phyloP scores from a whole-genome alignment of 2,329 filamentous ascomycete species.

The Nigrospora oryzae region DNA sequence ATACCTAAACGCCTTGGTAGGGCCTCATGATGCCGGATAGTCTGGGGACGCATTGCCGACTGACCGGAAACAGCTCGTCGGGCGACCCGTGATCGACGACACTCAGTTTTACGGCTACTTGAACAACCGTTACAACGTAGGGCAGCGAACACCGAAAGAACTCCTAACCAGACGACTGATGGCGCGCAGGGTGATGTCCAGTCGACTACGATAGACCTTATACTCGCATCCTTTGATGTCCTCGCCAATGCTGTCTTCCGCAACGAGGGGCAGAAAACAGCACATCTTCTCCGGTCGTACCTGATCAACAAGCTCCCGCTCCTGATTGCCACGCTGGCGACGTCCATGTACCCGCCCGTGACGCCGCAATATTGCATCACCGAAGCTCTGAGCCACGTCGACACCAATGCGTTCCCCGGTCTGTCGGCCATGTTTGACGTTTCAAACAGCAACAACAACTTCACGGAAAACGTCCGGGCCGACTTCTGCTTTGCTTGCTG shows the following conservation, averaged over 20 bases:
- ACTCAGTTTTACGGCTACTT: constrained; percentile 69
- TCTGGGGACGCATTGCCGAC: neutral
- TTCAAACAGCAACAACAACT: constrained; percentile 46
- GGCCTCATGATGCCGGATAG: constrained; percentile 14
- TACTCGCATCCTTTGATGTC: constrained; percentile 83
- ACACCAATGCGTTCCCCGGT: constrained; percentile 66
- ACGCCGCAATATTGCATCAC: constrained; percentile 62
- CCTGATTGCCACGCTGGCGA: constrained; percentile 41
- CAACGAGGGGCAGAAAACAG: constrained; percentile 45
- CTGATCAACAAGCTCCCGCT: constrained; percentile 61
- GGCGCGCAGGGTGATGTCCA: constrained; percentile 62
- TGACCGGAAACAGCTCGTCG: constrained; percentile 54
- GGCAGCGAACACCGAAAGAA: constrained; percentile 5
- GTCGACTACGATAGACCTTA: constrained; percentile 69
- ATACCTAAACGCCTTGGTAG: constrained; percentile 73
- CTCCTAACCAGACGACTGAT: constrained; percentile 4
- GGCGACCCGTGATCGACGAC: constrained; percentile 78
- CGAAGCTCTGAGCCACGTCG: constrained; percentile 70
- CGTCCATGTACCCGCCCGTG: constrained; percentile 66
- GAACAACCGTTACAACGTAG: constrained; percentile 74
- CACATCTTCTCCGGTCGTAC: constrained; percentile 76
- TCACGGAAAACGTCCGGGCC: constrained; percentile 50
- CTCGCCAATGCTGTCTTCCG: constrained; percentile 78
- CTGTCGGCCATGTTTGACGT: constrained; percentile 52
- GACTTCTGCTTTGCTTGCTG: constrained; percentile 89